Evolutionary conservation across 1,284 basidiomycete genomes (phyloP), one percentile per base, ranked within the genome.

Genomic region (Tilletia indica): DNA sequence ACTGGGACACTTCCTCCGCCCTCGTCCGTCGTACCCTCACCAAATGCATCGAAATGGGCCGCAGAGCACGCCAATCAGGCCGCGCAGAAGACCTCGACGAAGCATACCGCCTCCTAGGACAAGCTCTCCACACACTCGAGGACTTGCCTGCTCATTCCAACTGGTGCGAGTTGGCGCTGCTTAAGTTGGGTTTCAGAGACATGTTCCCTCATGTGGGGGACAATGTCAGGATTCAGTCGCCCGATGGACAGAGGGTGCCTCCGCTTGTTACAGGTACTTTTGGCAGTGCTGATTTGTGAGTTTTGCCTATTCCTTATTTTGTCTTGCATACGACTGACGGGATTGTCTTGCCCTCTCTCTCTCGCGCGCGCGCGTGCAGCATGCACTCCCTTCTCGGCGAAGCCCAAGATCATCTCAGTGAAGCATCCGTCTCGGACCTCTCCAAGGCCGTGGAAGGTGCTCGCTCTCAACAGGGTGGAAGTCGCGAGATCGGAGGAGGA

Each of bases 1-100:
- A 49, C 71, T 97, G 94, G 93, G 93, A 94, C 76, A 97, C 94
- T 0, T 94, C 93, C 1, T 92, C 91, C 76, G 91, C 89, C 0
- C 89, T 93, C 31, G 90, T 96, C 42, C 88, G 93, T 54, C 88
- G 91, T 36, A 90, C 89, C 0, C 86, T 97, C n/a, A 88, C 91
- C 78, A 86, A 87, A 47, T 92, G 91, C 82, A 87, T 89, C 76
- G 85, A 87, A 48, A 86, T 73, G 88, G 93, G 87, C 38, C 78
- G 82, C 14, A 86, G 87, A 74, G 89, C 90, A 72, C 86, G 87
- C 71, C 91, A 91, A 4, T 63, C 67, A 4, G 80, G 81, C 80
- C 86, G 89, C 25, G 79, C 82, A 39, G 76, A 77, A 67, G 92
- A 93, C 77, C 87, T 90, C 78, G 95, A 94, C 80, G 93, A 97